Evolutionary conservation across 768 basidiomycete species (phyloP).

Genomic region (Thelephora ganbajun): DNA sequence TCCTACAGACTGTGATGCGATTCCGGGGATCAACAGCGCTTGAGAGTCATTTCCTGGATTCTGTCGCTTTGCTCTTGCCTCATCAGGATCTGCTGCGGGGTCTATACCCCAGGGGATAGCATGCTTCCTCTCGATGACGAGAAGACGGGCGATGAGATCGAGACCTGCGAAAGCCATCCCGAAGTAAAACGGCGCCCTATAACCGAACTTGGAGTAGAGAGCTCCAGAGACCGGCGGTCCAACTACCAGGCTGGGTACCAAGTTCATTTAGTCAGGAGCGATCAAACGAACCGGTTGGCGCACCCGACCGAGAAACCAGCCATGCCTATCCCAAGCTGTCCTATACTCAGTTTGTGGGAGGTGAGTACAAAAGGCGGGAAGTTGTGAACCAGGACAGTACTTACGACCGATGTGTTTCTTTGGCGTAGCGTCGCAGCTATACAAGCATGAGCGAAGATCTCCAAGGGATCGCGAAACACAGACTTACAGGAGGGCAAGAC

Average conservation of each 20-base stretch:
- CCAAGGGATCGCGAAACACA: not conserved
- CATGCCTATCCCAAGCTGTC: slow-evolving; percentile 22
- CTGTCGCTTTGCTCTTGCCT: no score
- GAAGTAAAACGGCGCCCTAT: slow-evolving; percentile 24
- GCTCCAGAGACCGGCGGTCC: slow-evolving; percentile 26
- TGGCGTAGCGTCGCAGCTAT: no score
- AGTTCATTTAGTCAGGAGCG: no score
- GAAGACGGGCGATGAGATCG: slow-evolving; percentile 22
- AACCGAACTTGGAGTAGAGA: slow-evolving; percentile 21
- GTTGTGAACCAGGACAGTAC: no score
- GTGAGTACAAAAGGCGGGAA: not conserved
- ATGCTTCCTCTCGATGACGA: slow-evolving; percentile 24
- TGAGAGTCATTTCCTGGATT: no score
- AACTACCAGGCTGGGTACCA: slow-evolving; percentile 10
- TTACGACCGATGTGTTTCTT: no score
- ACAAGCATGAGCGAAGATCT: not conserved
- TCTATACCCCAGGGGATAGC: slow-evolving; percentile 19
- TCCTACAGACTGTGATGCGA: no score
- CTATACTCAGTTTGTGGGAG: slow-evolving; percentile 8
- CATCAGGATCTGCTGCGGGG: slow-evolving; percentile 5
- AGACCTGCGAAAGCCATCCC: slow-evolving; percentile 18
- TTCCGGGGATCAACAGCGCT: no score
- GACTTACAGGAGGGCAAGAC: slow-evolving; percentile 23
- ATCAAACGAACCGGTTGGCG: no score
- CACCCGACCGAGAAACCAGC: slow-evolving; percentile 23